Percentiles rank a stretch among this genome's conserved stretches.
Conservation (phyloP, 495 filamentous ascomycete species). For the Neurospora sp. region DNA sequence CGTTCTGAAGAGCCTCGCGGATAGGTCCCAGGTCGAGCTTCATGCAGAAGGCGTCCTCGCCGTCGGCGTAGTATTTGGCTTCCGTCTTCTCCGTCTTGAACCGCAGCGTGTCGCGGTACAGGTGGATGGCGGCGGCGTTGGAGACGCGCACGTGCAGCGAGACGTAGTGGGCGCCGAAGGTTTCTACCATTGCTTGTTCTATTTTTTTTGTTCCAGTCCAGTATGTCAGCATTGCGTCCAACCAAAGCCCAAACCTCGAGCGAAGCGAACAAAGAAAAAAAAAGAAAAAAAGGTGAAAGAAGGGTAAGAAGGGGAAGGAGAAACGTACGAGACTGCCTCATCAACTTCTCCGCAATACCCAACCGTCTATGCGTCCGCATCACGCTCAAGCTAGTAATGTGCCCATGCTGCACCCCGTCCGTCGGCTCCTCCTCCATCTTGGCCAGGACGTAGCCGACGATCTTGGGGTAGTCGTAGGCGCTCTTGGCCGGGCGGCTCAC, state of each 20-base stretch:
- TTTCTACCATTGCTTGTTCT: slow-evolving; percentile 89
- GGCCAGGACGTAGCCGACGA: slow-evolving; percentile 96
- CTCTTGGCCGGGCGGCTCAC: slow-evolving; percentile 61
- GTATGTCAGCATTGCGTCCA: too few relatives aligned
- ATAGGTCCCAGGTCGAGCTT: slow-evolving; percentile 66
- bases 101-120: slow-evolving; percentile 88
- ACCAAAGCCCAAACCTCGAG: background rate
- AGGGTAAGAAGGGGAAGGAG: too few relatives aligned
- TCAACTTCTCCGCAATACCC: slow-evolving; percentile 91
- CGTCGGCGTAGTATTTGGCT: slow-evolving; percentile 93
- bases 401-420: slow-evolving; percentile 86
- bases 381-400: slow-evolving; percentile 90
- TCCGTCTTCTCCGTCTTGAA: slow-evolving; percentile 89
- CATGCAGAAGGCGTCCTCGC: slow-evolving; percentile 95
- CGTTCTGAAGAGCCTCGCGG: slow-evolving; percentile 34
- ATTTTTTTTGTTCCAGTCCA: too few relatives aligned
- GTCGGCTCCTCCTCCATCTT: slow-evolving; percentile 99
- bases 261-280: background rate
- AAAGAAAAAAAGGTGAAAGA: too few relatives aligned
- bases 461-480: slow-evolving; percentile 87
- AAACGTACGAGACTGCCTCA: slow-evolving; percentile 82
- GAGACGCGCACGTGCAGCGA: slow-evolving; percentile 89
- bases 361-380: slow-evolving; percentile 91
- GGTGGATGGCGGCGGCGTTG: slow-evolving; percentile 78
- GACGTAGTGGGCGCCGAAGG: slow-evolving; percentile 82